Conservation (phyloP, 1,284 basidiomycete genomes). For the Polyporus tsugae region DNA sequence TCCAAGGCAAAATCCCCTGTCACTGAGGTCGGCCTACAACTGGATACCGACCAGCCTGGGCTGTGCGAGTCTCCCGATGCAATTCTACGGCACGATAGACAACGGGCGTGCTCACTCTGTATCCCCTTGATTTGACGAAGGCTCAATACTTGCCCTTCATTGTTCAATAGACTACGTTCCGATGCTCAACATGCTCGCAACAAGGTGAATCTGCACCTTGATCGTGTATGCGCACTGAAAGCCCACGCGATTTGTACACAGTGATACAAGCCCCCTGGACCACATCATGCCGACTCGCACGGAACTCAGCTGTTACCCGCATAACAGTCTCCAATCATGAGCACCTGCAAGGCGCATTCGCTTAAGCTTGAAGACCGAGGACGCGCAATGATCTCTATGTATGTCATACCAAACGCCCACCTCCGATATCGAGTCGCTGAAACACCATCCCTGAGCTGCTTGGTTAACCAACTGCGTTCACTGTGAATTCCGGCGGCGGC, state of each 20-base stretch:
- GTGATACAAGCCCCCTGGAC: too few relatives aligned
- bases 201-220: too few relatives aligned
- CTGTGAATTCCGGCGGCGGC: not conserved
- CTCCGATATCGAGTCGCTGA: not conserved
- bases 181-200: not conserved
- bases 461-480: not conserved
- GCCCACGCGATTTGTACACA: too few relatives aligned
- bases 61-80: not conserved
- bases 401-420: not conserved
- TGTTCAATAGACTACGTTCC: not conserved
- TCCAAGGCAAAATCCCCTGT: not conserved
- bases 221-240: not conserved
- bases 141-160: not conserved
- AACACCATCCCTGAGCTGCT: not conserved
- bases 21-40: not conserved
- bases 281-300: too few relatives aligned
- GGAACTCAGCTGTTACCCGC: too few relatives aligned
- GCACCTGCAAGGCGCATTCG: not conserved
- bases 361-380: not conserved
- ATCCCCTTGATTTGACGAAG: not conserved
- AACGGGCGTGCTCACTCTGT: too few relatives aligned
- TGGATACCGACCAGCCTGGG: not conserved
- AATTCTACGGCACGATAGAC: not conserved
- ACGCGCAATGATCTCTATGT: not conserved
- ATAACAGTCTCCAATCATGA: too few relatives aligned